Evolutionary conservation across 1,139 yeast genomes (phyloP), one percentile per base, ranked within the genome.

Genomic region (Blastobotrys serpentis): DNA sequence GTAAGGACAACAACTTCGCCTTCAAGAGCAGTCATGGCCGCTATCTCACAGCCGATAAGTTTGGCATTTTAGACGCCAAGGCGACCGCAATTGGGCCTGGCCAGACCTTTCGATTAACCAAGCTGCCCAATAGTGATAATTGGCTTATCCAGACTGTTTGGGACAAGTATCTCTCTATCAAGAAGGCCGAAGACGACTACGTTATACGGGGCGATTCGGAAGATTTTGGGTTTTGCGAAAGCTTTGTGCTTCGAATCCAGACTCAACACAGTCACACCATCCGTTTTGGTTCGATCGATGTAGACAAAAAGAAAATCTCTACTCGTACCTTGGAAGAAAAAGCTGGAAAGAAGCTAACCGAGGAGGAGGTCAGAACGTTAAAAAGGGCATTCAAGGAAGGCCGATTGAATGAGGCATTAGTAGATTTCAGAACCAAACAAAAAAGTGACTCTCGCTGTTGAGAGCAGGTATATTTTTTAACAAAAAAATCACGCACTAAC

Each of bases 321-420:
- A 54, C 65, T 1, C 51, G 62, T 6, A 67, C 53, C 38, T 53
- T 60, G 47, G 65, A 59, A 23, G 55, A 58, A 22, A 45, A 50
- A 18, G 66, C 56, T 2, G 76, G 74, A 1, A 50, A 71, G 22
- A 56, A 60, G 29, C 59, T 73, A 10, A 63, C 59, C 7, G 57
- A 61, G 23, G 54, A 60, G 1, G 58, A 66, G 18, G 52, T 71
- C 4, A 53, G 56, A 19, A 52, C 56, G 21, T 50, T 74, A 7
- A 67, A 63, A 43, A 46, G 47, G 4, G 76, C 77, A 0, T 59
- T 66, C 34, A 59, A 60, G 49, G 63, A 63, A 1, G 78, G 78
- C 1, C 62, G 60, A 16, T 47, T 74, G 17, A 70, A 73, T 49
- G 77, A 75, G 53, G 74, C 70, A 39, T 45, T 74, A 32, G 61